These are phyloP conservation scores for Tricladium varicosporioides DNA, from an alignment of 2,329 filamentous ascomycete genomes.

Conservation along the genomic window DNA sequence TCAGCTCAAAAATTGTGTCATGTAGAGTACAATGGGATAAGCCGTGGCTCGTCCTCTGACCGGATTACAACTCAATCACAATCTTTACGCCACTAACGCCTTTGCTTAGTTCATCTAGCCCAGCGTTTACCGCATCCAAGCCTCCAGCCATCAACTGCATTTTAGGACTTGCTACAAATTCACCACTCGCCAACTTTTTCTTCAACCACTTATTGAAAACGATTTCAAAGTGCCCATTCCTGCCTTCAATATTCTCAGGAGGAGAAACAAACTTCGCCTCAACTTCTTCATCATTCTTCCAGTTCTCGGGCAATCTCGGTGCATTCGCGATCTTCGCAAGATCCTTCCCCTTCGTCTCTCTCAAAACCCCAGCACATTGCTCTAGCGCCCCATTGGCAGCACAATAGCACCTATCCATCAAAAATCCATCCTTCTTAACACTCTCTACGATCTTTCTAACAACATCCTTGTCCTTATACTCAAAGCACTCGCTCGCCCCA, in stretches of 20 bases:
- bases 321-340: not conserved
- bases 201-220: slow-evolving; percentile 16
- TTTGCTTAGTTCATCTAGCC: slow-evolving; percentile 24
- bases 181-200: slow-evolving; percentile 15
- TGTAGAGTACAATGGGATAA: too few relatives aligned
- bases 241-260: not conserved
- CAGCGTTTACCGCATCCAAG: slow-evolving; percentile 10
- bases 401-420: slow-evolving; percentile 9
- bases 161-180: slow-evolving; percentile 38
- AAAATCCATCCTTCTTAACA: slow-evolving; percentile 4
- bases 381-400: slow-evolving; percentile 12
- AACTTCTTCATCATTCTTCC: not conserved
- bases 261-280: not conserved
- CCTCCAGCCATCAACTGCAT: slow-evolving; percentile 31
- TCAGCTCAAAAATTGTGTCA: too few relatives aligned
- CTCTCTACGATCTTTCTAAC: slow-evolving; percentile 10
- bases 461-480: slow-evolving; percentile 33
- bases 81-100: slow-evolving; percentile 35
- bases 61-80: slow-evolving; percentile 12
- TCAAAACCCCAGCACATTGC: not conserved
- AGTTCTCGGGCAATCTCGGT: not conserved
- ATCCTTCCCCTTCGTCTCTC: not conserved
- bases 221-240: slow-evolving; percentile 22
- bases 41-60: too few relatives aligned
- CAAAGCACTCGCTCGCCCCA: slow-evolving; percentile 42